Evolutionary conservation across 2,329 filamentous ascomycete genomes (phyloP).

Genomic region (Fusarium concolor): DNA sequence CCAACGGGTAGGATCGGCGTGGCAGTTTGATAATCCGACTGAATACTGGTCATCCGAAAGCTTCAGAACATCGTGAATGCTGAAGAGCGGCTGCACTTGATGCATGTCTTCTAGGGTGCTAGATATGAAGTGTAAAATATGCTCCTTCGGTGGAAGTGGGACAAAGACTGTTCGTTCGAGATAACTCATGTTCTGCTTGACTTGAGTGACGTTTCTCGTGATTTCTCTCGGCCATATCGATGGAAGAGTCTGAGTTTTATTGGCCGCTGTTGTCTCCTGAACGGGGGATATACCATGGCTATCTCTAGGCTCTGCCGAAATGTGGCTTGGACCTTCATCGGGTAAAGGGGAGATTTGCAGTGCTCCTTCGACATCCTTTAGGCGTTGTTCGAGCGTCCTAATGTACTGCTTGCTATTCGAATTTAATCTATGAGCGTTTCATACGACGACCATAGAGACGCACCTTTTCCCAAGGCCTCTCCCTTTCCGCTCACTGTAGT

Average conservation of each 20-base stretch:
- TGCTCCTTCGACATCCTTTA: not conserved
- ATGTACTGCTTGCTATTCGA: not conserved
- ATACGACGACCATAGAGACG: rapidly evolving
- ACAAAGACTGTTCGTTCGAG: not conserved
- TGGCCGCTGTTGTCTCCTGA: rapidly evolving
- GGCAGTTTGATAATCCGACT: rapidly evolving
- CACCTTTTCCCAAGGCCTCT: not conserved
- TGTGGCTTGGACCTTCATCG: rapidly evolving
- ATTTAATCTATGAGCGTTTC: rapidly evolving
- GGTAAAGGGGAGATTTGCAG: rapidly evolving
- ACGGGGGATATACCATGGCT: rapidly evolving
- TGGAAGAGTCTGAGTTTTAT: not conserved
- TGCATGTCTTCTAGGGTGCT: not conserved
- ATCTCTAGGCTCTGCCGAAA: rapidly evolving
- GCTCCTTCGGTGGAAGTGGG: not conserved
- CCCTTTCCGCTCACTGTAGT: not conserved
- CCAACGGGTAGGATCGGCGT: not conserved
- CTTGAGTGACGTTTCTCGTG: not conserved
- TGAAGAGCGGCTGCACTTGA: not conserved
- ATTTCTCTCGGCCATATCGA: not conserved
- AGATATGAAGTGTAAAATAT: not conserved
- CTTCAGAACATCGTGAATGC: not conserved
- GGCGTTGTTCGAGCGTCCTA: not conserved
- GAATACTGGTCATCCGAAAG: not conserved
- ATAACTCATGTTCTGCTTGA: not conserved